A percentile compares a stretch with the other conserved stretches of the same genome.
These are phyloP conservation scores for Scedosporium apiospermum DNA, from an alignment of 2,329 filamentous ascomycete genomes.

Conservation along the genomic window DNA sequence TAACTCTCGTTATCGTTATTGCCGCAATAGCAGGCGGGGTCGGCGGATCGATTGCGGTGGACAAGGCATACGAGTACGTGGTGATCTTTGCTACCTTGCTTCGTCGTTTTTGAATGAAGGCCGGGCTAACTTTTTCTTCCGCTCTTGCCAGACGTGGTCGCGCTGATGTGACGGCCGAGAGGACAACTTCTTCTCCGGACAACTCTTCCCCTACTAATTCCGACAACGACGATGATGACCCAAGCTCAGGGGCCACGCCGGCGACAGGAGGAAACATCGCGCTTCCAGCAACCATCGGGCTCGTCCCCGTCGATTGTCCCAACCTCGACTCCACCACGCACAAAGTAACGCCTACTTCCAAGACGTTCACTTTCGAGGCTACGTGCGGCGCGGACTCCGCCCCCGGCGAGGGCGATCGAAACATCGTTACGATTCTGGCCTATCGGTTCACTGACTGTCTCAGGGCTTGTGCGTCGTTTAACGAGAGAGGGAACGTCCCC, in stretches of 20 bases:
- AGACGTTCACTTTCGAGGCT: neutral
- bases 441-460: constrained; percentile 7
- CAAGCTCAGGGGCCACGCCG: neutral
- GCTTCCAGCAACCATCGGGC: neutral
- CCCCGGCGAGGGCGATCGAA: neutral
- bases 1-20: constrained; percentile 3
- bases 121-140: neutral
- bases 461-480: constrained; percentile 6
- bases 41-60: constrained; percentile 7
- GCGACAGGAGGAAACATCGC: neutral
- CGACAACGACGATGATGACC: neutral
- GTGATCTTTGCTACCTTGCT: neutral
- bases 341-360: neutral
- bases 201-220: neutral
- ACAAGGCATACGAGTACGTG: constrained; percentile 5
- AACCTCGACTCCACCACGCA: constrained; percentile 2
- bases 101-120: neutral
- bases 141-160: neutral
- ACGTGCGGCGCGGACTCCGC: constrained; percentile 1
- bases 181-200: neutral
- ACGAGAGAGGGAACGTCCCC: constrained; percentile 1
- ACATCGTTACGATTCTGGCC: constrained; percentile 5
- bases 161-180: neutral
- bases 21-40: constrained; percentile 9
- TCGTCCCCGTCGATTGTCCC: constrained; percentile 8